These are phyloP conservation scores for Teunomyces aglyptinius DNA, from an alignment of 805 yeast genomes.

Conservation along the genomic window DNA sequence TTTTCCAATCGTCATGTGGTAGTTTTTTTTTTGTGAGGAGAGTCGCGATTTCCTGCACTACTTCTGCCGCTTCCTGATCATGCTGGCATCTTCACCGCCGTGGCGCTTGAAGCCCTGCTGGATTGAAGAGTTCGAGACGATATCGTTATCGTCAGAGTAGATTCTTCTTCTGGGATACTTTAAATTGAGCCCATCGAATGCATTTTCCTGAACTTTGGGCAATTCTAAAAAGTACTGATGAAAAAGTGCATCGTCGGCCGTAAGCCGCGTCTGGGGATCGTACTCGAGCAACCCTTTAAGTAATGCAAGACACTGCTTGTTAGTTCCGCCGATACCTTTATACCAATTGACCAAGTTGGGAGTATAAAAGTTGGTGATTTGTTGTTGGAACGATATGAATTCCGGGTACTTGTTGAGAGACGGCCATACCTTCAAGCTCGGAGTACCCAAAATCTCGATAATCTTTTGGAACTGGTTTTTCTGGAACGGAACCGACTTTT, in stretches of 20 bases:
- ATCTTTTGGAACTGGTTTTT: conserved; percentile 88
- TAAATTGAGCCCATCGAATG: conserved; percentile 71
- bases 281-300: conserved; percentile 67
- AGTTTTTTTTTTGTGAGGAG: background rate
- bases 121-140: conserved; percentile 34
- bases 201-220: conserved; percentile 68
- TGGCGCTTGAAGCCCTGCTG: conserved; percentile 28
- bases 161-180: conserved; percentile 86
- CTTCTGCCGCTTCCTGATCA: conserved; percentile 26
- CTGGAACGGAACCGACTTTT: conserved; percentile 91
- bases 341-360: conserved; percentile 82
- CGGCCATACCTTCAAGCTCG: conserved; percentile 77
- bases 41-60: conserved; percentile 4
- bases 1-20: background rate
- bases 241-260: conserved; percentile 71
- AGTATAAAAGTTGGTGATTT: conserved; percentile 57
- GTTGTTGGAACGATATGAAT: conserved; percentile 49
- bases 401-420: conserved; percentile 80
- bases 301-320: conserved; percentile 64
- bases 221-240: conserved; percentile 77
- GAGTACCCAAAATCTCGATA: conserved; percentile 91
- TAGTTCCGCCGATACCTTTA: conserved; percentile 73
- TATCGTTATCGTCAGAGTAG: conserved; percentile 83
- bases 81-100: conserved; percentile 12
- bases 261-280: conserved; percentile 77